Conservation (phyloP, 768 basidiomycete species). For the Psilocybe subaeruginosa region DNA sequence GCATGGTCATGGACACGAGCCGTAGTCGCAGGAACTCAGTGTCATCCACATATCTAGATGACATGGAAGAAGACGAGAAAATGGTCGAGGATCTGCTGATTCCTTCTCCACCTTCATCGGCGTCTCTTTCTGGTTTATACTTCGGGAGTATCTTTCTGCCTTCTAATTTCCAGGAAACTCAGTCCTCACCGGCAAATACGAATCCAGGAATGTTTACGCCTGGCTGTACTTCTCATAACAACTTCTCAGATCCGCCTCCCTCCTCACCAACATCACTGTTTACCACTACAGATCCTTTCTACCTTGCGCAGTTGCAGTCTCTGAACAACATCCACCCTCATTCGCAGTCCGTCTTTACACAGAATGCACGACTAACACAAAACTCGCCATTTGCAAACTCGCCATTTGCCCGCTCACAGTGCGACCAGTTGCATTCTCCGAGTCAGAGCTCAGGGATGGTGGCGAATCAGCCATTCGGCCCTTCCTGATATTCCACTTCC, state of each 20-base stretch:
- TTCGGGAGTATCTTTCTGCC: background rate
- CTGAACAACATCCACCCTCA: background rate
- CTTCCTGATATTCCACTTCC: background rate
- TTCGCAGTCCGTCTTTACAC: conserved; percentile 9
- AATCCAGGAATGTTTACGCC: background rate
- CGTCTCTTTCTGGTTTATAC: background rate
- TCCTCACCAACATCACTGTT: conserved; percentile 13
- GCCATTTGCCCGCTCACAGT: background rate
- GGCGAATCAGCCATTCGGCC: background rate
- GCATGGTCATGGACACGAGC: background rate
- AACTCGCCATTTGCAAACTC: conserved; percentile 11
- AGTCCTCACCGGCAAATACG: background rate
- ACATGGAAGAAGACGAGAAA: conserved; percentile 12
- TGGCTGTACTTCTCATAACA: background rate
- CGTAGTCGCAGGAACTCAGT: conserved; percentile 1
- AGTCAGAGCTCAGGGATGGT: background rate
- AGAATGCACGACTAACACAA: conserved; percentile 10
- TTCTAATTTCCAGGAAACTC: background rate
- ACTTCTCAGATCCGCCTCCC: background rate
- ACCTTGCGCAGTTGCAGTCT: conserved; percentile 12
- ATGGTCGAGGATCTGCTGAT: conserved; percentile 15
- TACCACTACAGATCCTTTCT: conserved; percentile 13
- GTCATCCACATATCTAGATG: background rate
- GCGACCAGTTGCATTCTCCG: background rate
- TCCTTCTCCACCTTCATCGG: conserved; percentile 1